These are phyloP conservation scores for Basipetospora sp. DNA, from an alignment of 2,329 filamentous ascomycete genomes.

Conservation along the genomic window DNA sequence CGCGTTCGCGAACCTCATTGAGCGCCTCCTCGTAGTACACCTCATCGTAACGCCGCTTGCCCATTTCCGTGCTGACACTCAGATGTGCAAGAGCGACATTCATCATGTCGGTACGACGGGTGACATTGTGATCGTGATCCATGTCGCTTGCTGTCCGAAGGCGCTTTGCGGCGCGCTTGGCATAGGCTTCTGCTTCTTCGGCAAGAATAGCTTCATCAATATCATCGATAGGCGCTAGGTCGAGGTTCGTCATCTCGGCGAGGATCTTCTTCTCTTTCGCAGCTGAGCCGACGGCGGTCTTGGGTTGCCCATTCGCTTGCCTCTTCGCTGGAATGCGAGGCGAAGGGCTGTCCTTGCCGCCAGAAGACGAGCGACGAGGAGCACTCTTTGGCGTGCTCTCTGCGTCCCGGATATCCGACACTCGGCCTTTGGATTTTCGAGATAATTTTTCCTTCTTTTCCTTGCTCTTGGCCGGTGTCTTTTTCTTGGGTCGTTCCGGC, in stretches of 20 bases:
- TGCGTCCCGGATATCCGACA: constrained; percentile 35
- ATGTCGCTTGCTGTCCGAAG: constrained; percentile 47
- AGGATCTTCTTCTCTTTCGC: constrained; percentile 30
- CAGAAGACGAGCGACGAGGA: constrained; percentile 32
- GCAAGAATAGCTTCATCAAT: constrained; percentile 25
- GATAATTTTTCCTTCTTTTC: constrained; percentile 7
- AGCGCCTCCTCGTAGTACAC: constrained; percentile 68
- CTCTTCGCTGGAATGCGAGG: constrained; percentile 39
- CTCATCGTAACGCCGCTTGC: constrained; percentile 62
- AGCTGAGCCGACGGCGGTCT: constrained; percentile 29
- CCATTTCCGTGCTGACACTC: constrained; percentile 50
- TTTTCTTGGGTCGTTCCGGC: constrained; percentile 8
- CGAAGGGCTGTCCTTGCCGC: constrained; percentile 29
- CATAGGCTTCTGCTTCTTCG: constrained; percentile 30
- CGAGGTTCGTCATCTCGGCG: constrained; percentile 24
- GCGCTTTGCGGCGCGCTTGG: constrained; percentile 51
- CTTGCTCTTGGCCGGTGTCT: constrained; percentile 9
- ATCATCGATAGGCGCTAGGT: constrained; percentile 24
- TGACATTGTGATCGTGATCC: constrained; percentile 51
- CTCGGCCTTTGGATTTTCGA: constrained; percentile 31
- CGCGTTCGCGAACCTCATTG: constrained; percentile 74
- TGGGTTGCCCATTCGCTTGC: constrained; percentile 45
- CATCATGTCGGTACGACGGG: constrained; percentile 45
- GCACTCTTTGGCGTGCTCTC: constrained; percentile 31
- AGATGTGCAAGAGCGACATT: constrained; percentile 47